Conservation (phyloP, 1,139 yeast species). For the Taphrina confusa region DNA sequence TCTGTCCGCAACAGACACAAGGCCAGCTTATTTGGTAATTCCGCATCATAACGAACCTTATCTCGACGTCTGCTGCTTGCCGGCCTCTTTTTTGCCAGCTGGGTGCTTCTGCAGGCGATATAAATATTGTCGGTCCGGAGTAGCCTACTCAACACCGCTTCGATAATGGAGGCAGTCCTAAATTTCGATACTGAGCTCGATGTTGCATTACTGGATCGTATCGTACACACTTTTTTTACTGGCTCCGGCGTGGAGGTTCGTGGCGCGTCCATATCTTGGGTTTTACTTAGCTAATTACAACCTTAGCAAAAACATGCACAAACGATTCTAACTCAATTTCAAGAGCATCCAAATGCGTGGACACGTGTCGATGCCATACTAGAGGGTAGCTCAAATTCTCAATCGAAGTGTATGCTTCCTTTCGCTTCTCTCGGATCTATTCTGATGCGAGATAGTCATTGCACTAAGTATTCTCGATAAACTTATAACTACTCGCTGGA, state of each 20-base stretch:
- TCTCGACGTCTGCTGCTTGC: too few species aligned
- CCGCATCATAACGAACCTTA: too few species aligned
- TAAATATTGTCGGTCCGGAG: neutral
- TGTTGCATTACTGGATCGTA: constrained; percentile 72
- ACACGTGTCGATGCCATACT: constrained; percentile 86
- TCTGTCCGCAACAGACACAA: too few species aligned
- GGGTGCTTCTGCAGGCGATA: too few species aligned
- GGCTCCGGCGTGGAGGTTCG: constrained; percentile 57
- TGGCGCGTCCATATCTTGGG: too few species aligned
- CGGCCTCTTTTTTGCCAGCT: too few species aligned
- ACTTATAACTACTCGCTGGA: constrained; percentile 90
- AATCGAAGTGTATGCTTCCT: constrained; percentile 62
- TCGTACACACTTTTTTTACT: constrained; percentile 83
- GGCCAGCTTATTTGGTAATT: too few species aligned
- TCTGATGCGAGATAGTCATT: constrained; percentile 49
- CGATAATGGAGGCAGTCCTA: constrained; percentile 83
- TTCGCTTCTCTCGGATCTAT: neutral
- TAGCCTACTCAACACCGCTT: too few species aligned
- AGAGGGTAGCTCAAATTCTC: constrained; percentile 75
- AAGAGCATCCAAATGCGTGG: constrained; percentile 96
- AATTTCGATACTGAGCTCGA: constrained; percentile 81
- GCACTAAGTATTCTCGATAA: constrained; percentile 89
- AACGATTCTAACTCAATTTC: constrained; percentile 77
- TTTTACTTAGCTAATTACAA: constrained; percentile 37
- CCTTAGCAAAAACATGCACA: constrained; percentile 73